Conservation (phyloP, 2,329 filamentous ascomycete genomes). For the Claviceps monticola region DNA sequence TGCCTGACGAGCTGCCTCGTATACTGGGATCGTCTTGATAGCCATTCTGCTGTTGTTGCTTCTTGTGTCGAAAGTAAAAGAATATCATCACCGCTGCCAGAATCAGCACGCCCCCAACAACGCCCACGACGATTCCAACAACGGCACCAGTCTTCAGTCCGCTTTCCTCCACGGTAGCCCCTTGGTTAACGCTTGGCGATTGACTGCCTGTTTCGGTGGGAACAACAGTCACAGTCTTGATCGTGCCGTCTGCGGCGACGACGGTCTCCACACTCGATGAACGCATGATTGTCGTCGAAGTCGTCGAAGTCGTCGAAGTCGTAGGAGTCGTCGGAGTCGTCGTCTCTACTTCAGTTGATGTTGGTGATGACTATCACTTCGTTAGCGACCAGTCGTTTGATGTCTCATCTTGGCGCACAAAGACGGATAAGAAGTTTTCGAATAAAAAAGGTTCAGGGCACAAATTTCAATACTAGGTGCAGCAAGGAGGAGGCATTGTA, state of each 20-base stretch:
- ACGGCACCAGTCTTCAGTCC: constrained; percentile 32
- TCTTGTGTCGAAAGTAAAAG: constrained; percentile 31
- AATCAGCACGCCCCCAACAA: constrained; percentile 29
- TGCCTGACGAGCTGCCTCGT: constrained; percentile 36
- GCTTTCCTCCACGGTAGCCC: constrained; percentile 9
- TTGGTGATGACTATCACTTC: neutral
- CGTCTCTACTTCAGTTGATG: constrained; percentile 1
- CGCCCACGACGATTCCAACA: constrained; percentile 38
- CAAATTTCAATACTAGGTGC: too few relatives aligned
- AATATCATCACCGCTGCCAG: constrained; percentile 24
- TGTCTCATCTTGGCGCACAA: neutral
- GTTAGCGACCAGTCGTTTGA: neutral
- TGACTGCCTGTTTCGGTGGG: constrained; percentile 22
- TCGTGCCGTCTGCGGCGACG: constrained; percentile 39
- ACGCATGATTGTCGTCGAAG: constrained; percentile 21
- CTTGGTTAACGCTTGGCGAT: constrained; percentile 7
- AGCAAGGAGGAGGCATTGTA: neutral
- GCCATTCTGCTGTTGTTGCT: constrained; percentile 26
- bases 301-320: too few relatives aligned
- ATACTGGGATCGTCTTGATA: constrained; percentile 32
- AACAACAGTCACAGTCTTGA: constrained; percentile 40
- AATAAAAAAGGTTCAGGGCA: too few relatives aligned
- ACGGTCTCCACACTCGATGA: constrained; percentile 25
- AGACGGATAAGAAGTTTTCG: too few relatives aligned
- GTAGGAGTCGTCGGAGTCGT: neutral